These are phyloP conservation scores for Kodamaea fukazawae DNA, from an alignment of 805 yeast genomes.

Conservation along the genomic window DNA sequence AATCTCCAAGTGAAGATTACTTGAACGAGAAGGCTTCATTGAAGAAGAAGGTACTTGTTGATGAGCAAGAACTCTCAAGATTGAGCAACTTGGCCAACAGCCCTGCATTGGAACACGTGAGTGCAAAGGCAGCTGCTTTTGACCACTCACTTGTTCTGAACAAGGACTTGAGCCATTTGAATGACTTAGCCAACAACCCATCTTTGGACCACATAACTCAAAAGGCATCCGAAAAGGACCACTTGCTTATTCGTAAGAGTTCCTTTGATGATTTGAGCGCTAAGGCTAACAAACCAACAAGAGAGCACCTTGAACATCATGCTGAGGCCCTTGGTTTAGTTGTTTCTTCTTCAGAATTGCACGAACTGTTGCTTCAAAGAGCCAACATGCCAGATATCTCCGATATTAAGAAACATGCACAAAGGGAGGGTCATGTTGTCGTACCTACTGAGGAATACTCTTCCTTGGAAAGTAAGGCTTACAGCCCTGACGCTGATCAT, in stretches of 20 bases:
- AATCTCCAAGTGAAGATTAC: conserved; percentile 27
- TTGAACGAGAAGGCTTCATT: conserved; percentile 30
- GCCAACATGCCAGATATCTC: conserved; percentile 17
- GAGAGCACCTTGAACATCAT: conserved; percentile 18
- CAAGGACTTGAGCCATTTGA: conserved; percentile 5
- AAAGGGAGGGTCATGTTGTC: conserved; percentile 7
- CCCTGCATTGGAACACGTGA: conserved; percentile 11
- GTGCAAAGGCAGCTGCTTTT: conserved; percentile 8
- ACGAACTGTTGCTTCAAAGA: conserved; percentile 7
- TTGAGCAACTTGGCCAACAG: conserved; percentile 12
- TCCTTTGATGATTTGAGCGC: conserved; percentile 14
- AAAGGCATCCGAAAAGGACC: conserved; percentile 14
- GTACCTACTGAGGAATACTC: conserved; percentile 1
- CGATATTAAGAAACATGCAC: conserved; percentile 17
- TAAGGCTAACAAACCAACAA: conserved; percentile 19
- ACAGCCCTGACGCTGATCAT: conserved; percentile 7
- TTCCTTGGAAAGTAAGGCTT: neutral
- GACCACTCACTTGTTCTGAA: conserved; percentile 8
- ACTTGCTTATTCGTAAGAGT: conserved; percentile 8
- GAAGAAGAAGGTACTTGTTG: conserved; percentile 16
- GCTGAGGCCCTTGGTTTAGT: conserved; percentile 13
- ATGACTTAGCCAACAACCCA: conserved; percentile 20
- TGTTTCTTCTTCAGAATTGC: conserved; percentile 4
- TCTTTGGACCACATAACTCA: conserved; percentile 12
- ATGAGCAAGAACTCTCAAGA: conserved; percentile 12